Evolutionary conservation across 2,329 filamentous ascomycete species (phyloP).

Genomic region (Pochonia chlamydosporia): DNA sequence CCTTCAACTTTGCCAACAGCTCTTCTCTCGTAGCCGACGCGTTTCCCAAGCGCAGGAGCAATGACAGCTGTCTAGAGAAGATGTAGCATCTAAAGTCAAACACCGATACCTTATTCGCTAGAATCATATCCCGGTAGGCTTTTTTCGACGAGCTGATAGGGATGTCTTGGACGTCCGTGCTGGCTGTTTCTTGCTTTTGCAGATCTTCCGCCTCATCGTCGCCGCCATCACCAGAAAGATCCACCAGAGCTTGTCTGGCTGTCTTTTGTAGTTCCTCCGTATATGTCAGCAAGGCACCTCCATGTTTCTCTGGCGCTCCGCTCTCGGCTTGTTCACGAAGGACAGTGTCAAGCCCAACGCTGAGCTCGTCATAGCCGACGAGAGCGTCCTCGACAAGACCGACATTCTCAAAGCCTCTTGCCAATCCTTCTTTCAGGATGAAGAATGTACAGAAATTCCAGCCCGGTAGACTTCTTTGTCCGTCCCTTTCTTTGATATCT

Average conservation of each 20-base stretch:
- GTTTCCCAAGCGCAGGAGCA: slow-evolving; percentile 80
- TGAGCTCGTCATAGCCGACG: slow-evolving; percentile 90
- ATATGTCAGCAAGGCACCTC: slow-evolving; percentile 64
- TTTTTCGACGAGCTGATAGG: slow-evolving; percentile 63
- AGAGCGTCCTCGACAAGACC: slow-evolving; percentile 93
- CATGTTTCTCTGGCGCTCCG: slow-evolving; percentile 57
- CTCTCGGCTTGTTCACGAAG: slow-evolving; percentile 65
- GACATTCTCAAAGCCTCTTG: slow-evolving; percentile 91
- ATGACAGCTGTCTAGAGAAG: slow-evolving; percentile 78
- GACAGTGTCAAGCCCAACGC: slow-evolving; percentile 77
- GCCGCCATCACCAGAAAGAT: slow-evolving; percentile 22
- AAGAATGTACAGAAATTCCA: slow-evolving; percentile 99
- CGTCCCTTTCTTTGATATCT: slow-evolving; percentile 90
- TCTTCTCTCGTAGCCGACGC: slow-evolving; percentile 58
- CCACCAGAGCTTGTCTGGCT: slow-evolving; percentile 46
- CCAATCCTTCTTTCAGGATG: slow-evolving; percentile 91
- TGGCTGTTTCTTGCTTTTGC: slow-evolving; percentile 35
- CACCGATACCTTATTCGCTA: slow-evolving; percentile 90
- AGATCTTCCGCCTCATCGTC: slow-evolving; percentile 42
- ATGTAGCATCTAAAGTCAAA: slow-evolving; percentile 96
- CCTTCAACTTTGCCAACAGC: slow-evolving; percentile 54
- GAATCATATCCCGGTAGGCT: slow-evolving; percentile 83
- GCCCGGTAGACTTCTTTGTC: slow-evolving; percentile 77
- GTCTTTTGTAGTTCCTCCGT: slow-evolving; percentile 67
- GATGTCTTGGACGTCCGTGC: slow-evolving; percentile 47